Base-by-base conservation (phyloP, 2,329 filamentous ascomycete species). In the Rutstroemia sp. region DNA sequence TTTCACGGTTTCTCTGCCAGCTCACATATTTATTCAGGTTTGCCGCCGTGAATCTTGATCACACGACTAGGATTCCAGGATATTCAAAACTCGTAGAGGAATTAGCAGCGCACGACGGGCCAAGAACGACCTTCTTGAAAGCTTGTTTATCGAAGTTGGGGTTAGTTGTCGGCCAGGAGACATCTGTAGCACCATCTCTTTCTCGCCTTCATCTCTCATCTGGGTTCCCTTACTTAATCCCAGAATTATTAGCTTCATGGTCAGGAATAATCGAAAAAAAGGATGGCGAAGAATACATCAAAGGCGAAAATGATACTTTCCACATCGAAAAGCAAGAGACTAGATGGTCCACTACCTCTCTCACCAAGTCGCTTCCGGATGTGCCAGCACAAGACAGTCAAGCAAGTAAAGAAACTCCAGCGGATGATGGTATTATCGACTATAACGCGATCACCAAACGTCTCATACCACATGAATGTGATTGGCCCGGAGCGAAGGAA, bases 201-300 rank as follows among this genome's bases (percentile, higher is more conserved):
- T 95, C 92, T 60, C 82, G 78, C 63, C 76, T 96, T 49, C 89
- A 96, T 73, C 77, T 97, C 52, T 92, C 91, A 44, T 86, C 88
- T 58, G 71, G 84, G 50, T 75, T 83, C 61, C 77, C 82, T 48
- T 73, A 75, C 64, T 82, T 86, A 42, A 82, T 90, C n/a, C 75
- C 81, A 45, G 80, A 88, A 63, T 74, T 94, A 27, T 72, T 95
- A 23, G 74, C 79, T 53, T 79, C 79, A 2, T 84, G 84, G 77
- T 76, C 81, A 58, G 84, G 89, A 42, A 81, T 87, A 58, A 82
- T 91, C 61, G 80, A 81, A 55, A 79, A 75, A 27, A 82, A 87
- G 51, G 79, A 84, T 41, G 81, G 80, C 1, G 78, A 86, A 57
- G 83, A 90, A 62, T 84, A 85, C 65, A 85, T 97, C 67, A 85